phyloP scores from a whole-genome alignment of 805 yeast genomes.

The Pichia eremophila region DNA sequence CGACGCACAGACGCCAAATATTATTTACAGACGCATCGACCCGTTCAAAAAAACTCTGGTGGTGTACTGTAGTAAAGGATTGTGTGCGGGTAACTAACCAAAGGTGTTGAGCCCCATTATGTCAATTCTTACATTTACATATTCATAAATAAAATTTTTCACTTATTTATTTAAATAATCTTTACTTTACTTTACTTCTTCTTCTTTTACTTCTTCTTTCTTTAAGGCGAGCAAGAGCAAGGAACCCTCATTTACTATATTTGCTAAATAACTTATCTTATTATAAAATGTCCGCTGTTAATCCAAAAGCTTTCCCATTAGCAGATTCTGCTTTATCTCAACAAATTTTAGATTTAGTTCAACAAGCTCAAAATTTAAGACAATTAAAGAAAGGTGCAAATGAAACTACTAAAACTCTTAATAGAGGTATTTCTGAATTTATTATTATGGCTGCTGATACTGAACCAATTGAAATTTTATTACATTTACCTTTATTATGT shows the following conservation, averaged over 20 bases:
- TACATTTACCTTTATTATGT: slow-evolving; percentile 94
- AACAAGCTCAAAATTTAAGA: slow-evolving; percentile 95
- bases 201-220: neutral
- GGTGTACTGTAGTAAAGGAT: no score
- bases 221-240: slow-evolving; percentile 41
- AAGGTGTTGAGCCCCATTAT: no score
- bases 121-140: no score
- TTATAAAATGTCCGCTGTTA: slow-evolving; percentile 75
- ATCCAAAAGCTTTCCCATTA: slow-evolving; percentile 98
- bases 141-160: no score
- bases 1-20: no score
- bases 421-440: slow-evolving; percentile 99
- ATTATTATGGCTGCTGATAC: slow-evolving; percentile 99
- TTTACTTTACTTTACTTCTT: neutral
- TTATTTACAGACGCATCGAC: no score
- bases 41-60: no score
- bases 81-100: no score
- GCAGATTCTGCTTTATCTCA: slow-evolving; percentile 94
- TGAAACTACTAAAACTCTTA: slow-evolving; percentile 97
- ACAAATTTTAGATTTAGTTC: slow-evolving; percentile 95
- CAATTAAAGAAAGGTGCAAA: slow-evolving; percentile 99
- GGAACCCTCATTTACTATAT: slow-evolving; percentile 33
- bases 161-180: neutral
- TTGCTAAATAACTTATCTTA: neutral
- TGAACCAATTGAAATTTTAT: slow-evolving; percentile 96